phyloP scores from a whole-genome alignment of 306 rosid genomes.

The Rosa chinensis region DNA sequence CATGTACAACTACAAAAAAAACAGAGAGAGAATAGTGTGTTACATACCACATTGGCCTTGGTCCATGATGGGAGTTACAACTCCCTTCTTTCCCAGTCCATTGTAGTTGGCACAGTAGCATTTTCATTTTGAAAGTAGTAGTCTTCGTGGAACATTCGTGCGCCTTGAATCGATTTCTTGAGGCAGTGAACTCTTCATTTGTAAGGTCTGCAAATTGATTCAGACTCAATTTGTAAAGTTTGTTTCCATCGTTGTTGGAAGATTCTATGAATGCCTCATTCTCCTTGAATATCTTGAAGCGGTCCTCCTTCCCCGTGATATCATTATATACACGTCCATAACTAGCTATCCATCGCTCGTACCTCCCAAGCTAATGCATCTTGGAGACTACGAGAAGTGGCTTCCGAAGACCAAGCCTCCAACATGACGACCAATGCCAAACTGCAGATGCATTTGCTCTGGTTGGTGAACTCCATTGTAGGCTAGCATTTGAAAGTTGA shows the following conservation, averaged over 20 bases:
- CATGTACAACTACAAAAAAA: too few relatives aligned
- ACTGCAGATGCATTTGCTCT: neutral
- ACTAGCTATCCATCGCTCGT: neutral
- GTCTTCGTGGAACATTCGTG: slow-evolving; percentile 27
- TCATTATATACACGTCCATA: neutral
- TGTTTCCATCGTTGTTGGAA: neutral
- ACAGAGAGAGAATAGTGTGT: too few relatives aligned
- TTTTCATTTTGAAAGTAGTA: slow-evolving; percentile 33
- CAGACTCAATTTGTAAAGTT: neutral
- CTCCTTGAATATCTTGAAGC: neutral
- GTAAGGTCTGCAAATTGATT: neutral
- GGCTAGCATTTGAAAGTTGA: neutral
- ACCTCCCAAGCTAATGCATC: neutral
- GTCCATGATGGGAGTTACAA: neutral
- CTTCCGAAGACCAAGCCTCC: neutral
- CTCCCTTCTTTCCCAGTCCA: slow-evolving; percentile 34
- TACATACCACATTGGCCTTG: slow-evolving; percentile 25
- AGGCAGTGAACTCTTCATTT: neutral
- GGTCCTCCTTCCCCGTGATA: neutral
- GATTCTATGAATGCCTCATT: neutral
- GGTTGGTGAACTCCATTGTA: neutral
- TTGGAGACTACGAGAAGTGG: neutral
- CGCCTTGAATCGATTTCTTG: slow-evolving; percentile 44
- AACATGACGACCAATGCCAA: neutral
- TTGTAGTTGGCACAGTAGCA: slow-evolving; percentile 23